Evolutionary conservation across 2,329 filamentous ascomycete species (phyloP).

Genomic region (Hymenoscyphus fraxineus): DNA sequence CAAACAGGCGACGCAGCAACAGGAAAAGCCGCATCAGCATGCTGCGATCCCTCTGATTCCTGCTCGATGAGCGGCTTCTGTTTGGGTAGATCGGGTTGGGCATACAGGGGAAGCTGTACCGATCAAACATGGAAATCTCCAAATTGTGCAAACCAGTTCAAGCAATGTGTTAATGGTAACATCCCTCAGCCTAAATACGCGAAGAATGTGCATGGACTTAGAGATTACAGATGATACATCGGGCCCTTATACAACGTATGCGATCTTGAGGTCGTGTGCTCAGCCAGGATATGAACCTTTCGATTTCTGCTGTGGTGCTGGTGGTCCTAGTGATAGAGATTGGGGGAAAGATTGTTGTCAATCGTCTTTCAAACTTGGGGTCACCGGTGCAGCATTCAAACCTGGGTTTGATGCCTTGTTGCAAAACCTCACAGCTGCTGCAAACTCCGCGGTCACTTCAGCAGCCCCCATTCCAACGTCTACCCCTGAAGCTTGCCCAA

Average conservation of each 20-base stretch:
- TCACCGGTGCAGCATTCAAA: conserved; percentile 15
- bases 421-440: background rate
- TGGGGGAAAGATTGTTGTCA: conserved; percentile 12
- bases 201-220: too few relatives aligned
- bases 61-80: conserved; percentile 21
- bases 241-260: background rate
- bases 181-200: background rate
- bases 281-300: conserved; percentile 4
- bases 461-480: conserved; percentile 7
- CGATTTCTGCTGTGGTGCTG: conserved; percentile 16
- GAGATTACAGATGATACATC: conserved; percentile 15
- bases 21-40: conserved; percentile 15
- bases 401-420: conserved; percentile 16
- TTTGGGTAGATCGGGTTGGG: conserved; percentile 19
- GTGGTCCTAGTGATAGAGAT: conserved; percentile 11
- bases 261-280: conserved; percentile 17
- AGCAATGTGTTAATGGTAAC: conserved; percentile 19
- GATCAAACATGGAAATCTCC: conserved; percentile 19
- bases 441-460: conserved; percentile 7
- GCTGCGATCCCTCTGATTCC: conserved; percentile 21
- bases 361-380: conserved; percentile 11
- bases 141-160: conserved; percentile 16
- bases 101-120: conserved; percentile 22
- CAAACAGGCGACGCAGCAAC: too few relatives aligned
- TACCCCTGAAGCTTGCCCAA: background rate